Evolutionary conservation across 73 alveolate species (phyloP), one percentile per base, ranked within the genome.

Genomic region (Urostyla sp.): DNA sequence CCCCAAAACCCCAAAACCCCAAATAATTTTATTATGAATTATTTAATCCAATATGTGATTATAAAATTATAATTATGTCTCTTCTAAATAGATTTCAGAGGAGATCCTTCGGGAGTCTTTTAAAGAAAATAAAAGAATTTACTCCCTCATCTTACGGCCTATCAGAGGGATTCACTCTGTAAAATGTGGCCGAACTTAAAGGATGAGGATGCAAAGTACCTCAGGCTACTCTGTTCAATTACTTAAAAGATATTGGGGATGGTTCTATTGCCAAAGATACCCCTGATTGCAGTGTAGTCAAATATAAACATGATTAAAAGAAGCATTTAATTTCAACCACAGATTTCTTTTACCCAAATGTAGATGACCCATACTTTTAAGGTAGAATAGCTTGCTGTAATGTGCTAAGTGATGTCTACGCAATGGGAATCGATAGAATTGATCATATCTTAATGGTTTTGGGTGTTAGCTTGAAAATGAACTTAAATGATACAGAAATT

Each of bases 381-480:
- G 99, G 99, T 28, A 80, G 98, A 46, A 97, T 98, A 53, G 98
- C 99, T 5, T 85, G 98, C 55, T 92, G 98, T 37, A 97, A 98
- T 85, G 99, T 97, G 6, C 92, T 98, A 55, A 84, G 98, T 50
- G 99, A 98, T 84, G 89, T 98, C 26, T 96, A 98, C 76, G 99
- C 99, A 18, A 90, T 98, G 94, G 99, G 99, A 28, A 98, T 95
- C 8, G 86, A 87, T 35, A 77, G 92, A 6, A 93, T 95, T 10
- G 98, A 94, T 77, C 91, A 90, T 24, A 82, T 94, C 92, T 90
- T 96, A 24, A 96, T 96, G 99, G 89, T 94, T 67, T 84, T 95
- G 67, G 95, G 97, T 11, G 98, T 95, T 27, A 82, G 95, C 28
- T 88, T 81, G 0, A 73, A 75, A 30, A 95, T 94, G 98, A 72